Conservation (phyloP, 73 alveolate genomes). For the Uronychia binucleata region DNA sequence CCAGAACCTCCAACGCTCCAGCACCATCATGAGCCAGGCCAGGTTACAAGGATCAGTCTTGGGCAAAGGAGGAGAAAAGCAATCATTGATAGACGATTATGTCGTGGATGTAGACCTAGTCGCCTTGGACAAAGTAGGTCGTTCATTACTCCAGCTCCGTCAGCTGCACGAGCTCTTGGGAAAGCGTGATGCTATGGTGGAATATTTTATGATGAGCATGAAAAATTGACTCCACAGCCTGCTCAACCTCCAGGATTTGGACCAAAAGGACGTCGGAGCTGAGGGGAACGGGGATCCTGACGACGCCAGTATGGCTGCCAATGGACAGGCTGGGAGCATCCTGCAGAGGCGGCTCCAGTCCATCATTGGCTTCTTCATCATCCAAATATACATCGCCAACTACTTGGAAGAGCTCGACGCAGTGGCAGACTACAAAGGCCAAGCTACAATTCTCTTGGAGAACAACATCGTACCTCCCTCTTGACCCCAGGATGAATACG, state of each 20-base stretch:
- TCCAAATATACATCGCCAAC: slow-evolving; percentile 10
- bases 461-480: slow-evolving; percentile 4
- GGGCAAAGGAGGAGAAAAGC: background rate
- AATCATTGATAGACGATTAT: background rate
- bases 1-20: background rate
- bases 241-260: background rate
- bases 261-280: too few relatives aligned
- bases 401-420: slow-evolving; percentile 3
- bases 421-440: background rate
- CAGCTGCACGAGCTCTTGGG: background rate
- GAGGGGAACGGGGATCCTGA: background rate
- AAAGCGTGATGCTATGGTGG: background rate
- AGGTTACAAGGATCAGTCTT: background rate
- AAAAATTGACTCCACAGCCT: slow-evolving; percentile 10
- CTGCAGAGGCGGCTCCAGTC: slow-evolving; percentile 10
- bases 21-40: background rate
- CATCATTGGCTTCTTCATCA: slow-evolving; percentile 32
- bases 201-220: background rate
- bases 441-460: slow-evolving; percentile 11
- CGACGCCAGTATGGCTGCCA: background rate
- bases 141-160: background rate
- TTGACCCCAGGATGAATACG: background rate
- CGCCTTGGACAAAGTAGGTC: background rate
- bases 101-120: background rate
- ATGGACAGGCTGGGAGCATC: background rate